Conservation (phyloP, 2,329 filamentous ascomycete genomes). For the Xylariaceae sp. region DNA sequence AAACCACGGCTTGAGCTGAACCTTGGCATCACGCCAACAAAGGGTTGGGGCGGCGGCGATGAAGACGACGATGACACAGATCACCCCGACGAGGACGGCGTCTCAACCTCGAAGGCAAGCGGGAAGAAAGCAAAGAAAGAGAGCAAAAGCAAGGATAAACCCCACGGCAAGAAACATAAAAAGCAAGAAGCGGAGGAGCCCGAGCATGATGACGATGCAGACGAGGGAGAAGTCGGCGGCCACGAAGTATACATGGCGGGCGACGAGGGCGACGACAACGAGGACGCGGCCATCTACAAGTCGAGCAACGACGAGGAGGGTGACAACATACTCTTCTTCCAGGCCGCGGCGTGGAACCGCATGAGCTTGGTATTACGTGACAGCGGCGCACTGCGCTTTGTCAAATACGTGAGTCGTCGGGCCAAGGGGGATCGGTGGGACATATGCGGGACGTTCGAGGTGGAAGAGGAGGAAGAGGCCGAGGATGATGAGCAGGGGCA, state of each 20-base stretch:
- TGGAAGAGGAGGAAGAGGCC: conserved; percentile 50
- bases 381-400: conserved; percentile 80
- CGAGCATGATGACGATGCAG: conserved; percentile 34
- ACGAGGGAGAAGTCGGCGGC: conserved; percentile 60
- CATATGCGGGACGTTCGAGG: conserved; percentile 72
- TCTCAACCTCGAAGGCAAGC: conserved; percentile 29
- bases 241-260: conserved; percentile 93
- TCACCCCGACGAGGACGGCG: conserved; percentile 36
- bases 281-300: conserved; percentile 85
- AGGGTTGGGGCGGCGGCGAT: conserved; percentile 68
- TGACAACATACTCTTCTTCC: conserved; percentile 62
- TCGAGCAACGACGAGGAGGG: conserved; percentile 73
- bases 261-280: conserved; percentile 61
- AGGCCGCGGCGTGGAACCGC: conserved; percentile 75
- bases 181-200: conserved; percentile 31
- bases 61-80: conserved; percentile 43
- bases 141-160: conserved; percentile 29
- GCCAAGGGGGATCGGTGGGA: conserved; percentile 93
- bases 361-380: conserved; percentile 88
- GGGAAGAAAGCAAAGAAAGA: conserved; percentile 36
- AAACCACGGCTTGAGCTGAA: conserved; percentile 82
- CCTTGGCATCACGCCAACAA: conserved; percentile 77
- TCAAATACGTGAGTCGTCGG: conserved; percentile 85
- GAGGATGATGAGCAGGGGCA: conserved; percentile 39
- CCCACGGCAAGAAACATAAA: conserved; percentile 31